These are phyloP conservation scores for Trichoderma sp. DNA, from an alignment of 2,329 filamentous ascomycete genomes.

Conservation along the genomic window DNA sequence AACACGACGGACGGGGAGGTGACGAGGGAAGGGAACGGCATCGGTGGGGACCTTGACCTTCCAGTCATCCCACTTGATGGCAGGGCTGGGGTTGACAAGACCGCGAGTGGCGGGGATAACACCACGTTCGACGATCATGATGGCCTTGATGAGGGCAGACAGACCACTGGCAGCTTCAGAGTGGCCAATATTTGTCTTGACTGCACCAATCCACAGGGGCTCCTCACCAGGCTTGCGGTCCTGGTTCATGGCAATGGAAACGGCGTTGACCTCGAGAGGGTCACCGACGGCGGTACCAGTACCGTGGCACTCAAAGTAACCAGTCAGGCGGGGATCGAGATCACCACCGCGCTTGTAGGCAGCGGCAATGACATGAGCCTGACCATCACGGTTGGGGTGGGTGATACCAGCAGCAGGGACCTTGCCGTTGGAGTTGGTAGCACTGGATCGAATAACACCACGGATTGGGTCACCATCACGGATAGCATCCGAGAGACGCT, in stretches of 20 bases:
- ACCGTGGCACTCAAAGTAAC: slow-evolving; percentile 47
- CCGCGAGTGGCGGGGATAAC: neutral
- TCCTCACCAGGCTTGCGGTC: slow-evolving; percentile 22
- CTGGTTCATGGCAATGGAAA: slow-evolving; percentile 42
- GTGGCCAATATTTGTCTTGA: slow-evolving; percentile 31
- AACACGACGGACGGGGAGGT: slow-evolving; percentile 4
- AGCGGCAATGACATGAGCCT: slow-evolving; percentile 38
- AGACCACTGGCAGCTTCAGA: slow-evolving; percentile 26
- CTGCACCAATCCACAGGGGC: slow-evolving; percentile 30
- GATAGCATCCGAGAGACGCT: slow-evolving; percentile 26
- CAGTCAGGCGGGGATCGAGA: slow-evolving; percentile 23
- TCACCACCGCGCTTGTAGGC: slow-evolving; percentile 17
- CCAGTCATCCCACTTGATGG: neutral
- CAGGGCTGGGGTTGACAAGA: slow-evolving; percentile 24
- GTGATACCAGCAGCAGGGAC: slow-evolving; percentile 26
- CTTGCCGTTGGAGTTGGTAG: slow-evolving; percentile 27
- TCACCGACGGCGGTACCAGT: slow-evolving; percentile 54
- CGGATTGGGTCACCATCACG: neutral
- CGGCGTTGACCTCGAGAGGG: slow-evolving; percentile 47
- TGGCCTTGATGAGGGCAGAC: slow-evolving; percentile 29
- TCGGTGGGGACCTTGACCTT: slow-evolving; percentile 9
- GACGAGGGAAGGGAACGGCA: neutral
- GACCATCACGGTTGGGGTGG: slow-evolving; percentile 24
- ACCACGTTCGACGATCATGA: slow-evolving; percentile 21
- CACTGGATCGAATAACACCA: slow-evolving; percentile 26